Conservation (phyloP, 768 basidiomycete genomes). For the Pleurotus eryngii region DNA sequence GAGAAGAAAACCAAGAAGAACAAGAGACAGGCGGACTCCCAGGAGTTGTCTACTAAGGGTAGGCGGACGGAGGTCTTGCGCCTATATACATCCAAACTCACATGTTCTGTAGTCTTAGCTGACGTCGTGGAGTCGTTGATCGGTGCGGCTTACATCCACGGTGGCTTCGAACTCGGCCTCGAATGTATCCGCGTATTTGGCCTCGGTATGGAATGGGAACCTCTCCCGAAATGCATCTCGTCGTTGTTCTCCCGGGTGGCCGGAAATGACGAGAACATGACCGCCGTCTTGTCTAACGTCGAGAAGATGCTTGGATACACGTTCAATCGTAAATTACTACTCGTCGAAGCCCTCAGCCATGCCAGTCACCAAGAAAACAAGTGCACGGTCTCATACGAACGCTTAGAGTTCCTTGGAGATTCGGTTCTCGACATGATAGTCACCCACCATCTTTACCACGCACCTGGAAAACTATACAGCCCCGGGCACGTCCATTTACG, state of each 20-base stretch:
- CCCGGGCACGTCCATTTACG: constrained; percentile 69
- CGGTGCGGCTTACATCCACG: constrained; percentile 72
- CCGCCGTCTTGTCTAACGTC: constrained; percentile 50
- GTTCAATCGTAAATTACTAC: constrained; percentile 57
- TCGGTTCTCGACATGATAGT: constrained; percentile 74
- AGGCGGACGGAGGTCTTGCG: constrained; percentile 11
- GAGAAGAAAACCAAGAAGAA: constrained; percentile 23
- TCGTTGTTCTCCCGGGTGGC: constrained; percentile 41
- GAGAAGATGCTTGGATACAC: constrained; percentile 68
- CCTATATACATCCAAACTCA: neutral
- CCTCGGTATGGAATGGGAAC: constrained; percentile 58
- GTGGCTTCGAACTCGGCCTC: constrained; percentile 58
- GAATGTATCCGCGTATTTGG: constrained; percentile 58
- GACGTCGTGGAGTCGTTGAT: constrained; percentile 84
- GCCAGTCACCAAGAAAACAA: constrained; percentile 61
- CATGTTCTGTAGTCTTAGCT: constrained; percentile 50
- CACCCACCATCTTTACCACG: constrained; percentile 63
- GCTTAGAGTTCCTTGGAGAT: constrained; percentile 78
- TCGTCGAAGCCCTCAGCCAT: constrained; percentile 74
- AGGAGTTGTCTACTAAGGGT: constrained; percentile 69
- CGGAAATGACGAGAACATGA: constrained; percentile 31
- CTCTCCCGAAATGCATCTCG: constrained; percentile 43
- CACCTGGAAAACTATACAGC: constrained; percentile 60
- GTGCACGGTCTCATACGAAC: constrained; percentile 66
- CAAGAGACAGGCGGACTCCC: constrained; percentile 26